Conservation (phyloP, 2,329 filamentous ascomycete species). For the Juglanconis oblonga region DNA sequence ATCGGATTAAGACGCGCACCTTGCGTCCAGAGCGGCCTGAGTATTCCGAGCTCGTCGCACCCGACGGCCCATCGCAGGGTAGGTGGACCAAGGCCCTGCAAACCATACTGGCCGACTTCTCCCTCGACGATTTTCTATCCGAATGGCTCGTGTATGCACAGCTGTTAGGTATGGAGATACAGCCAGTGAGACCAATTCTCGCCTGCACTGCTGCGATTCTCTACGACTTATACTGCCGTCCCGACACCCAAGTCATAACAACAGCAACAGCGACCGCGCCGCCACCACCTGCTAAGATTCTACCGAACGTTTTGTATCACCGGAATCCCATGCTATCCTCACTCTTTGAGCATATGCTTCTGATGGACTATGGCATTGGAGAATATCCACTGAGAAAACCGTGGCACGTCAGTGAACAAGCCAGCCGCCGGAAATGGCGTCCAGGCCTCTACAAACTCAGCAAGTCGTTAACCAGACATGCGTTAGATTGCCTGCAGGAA, state of each 20-base stretch:
- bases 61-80: background rate
- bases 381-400: background rate
- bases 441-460: too few relatives aligned
- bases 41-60: background rate
- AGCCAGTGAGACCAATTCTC: background rate
- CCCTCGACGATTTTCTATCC: background rate
- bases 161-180: too few relatives aligned
- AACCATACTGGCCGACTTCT: background rate
- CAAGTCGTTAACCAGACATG: too few relatives aligned
- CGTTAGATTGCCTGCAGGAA: too few relatives aligned
- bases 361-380: background rate
- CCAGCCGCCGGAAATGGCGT: too few relatives aligned
- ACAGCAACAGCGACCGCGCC: background rate
- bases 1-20: too few relatives aligned
- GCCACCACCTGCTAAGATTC: background rate
- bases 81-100: background rate
- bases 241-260: background rate
- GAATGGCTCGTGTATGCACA: background rate
- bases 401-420: too few relatives aligned
- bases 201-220: background rate
- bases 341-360: conserved; percentile 1
- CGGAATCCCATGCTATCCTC: background rate
- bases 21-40: background rate
- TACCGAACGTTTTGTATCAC: background rate
- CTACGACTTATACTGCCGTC: background rate